Percentiles rank a stretch among this genome's conserved stretches.
Conservation (phyloP, 441 rosid species). For the Populus tomentosa region DNA sequence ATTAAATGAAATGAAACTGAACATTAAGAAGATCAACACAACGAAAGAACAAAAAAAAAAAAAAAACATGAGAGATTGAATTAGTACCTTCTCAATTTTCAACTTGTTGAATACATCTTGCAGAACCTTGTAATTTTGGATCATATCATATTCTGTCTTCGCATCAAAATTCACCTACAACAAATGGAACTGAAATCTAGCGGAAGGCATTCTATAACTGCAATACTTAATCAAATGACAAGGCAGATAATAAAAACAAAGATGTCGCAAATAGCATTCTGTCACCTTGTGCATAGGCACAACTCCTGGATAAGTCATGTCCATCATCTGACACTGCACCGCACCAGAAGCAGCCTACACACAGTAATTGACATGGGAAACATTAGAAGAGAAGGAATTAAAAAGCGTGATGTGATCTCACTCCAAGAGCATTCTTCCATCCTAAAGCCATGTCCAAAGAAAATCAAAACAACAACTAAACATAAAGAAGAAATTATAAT, state of each 20-base stretch:
- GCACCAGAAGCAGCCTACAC: conserved; percentile 95
- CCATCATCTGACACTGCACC: conserved; percentile 97
- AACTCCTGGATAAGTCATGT: conserved; percentile 88
- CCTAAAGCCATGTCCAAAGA: background rate
- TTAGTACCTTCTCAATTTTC: conserved; percentile 79
- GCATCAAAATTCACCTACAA: conserved; percentile 90
- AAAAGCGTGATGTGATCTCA: background rate
- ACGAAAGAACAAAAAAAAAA: too few relatives aligned
- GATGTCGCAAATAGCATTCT: too few relatives aligned
- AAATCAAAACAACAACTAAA: background rate
- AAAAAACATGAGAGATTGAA: background rate
- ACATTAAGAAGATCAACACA: background rate
- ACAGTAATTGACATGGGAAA: conserved; percentile 9
- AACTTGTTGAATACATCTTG: conserved; percentile 93
- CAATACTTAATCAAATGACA: background rate
- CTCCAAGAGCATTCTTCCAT: background rate
- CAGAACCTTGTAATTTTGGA: conserved; percentile 93
- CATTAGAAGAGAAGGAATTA: background rate
- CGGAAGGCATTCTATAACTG: conserved; percentile 1
- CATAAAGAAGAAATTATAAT: background rate
- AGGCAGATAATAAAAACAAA: too few relatives aligned
- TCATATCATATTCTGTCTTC: conserved; percentile 89
- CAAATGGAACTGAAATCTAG: conserved; percentile 13
- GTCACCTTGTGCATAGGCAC: too few relatives aligned
- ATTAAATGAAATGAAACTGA: background rate